Base-by-base conservation (phyloP, 768 basidiomycete genomes). In the Serendipita indica region DNA sequence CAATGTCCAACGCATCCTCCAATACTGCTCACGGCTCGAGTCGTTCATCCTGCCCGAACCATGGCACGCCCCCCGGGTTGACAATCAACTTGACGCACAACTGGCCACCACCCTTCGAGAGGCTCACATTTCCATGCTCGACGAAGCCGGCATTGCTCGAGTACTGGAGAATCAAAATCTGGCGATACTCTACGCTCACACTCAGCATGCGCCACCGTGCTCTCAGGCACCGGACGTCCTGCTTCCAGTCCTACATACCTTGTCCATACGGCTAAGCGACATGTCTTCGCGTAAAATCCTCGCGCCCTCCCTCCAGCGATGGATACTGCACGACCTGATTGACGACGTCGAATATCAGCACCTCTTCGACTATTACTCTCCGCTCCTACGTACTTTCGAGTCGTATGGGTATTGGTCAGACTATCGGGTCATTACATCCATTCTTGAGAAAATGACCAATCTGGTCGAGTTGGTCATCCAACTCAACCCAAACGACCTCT, bases 241-340 rank as follows among this genome's bases (percentile, higher is more conserved):
- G 6, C 49, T 54, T 27, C 49, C 49, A 22, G 16, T 27, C 49
- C 20, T 54, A 7, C 49, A 54, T 54, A 54, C 49, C 20, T 16
- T 54, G 6, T 54, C 49, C 20, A 54, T 54, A 28, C 20, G 49
- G 30, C 49, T 54, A 5, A 54, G 49, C 30, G 49, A 54, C 22
- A 54, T 54, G 49, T n/a, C 20, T 16, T 25, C 6, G 20, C 49
- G 49, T 28, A 54, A 54, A 5, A 54, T 54, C 30, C 30, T 18
- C 16, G 49, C 49, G 7, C 49, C 49, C 7, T 30, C 18, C 6
- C 49, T 54, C 30, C 30, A 25, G 7, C 5, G n/a, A 3, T 54
- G 49, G 49, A 54, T 54, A 7, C 20, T 54, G 16, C 49, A 54
- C 49, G 49, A 54, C 22, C n/a, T 16, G 3, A 54, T 54, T 16